phyloP scores from a whole-genome alignment of 108 stramenopile genomes.

The Nitzschia sp. region DNA sequence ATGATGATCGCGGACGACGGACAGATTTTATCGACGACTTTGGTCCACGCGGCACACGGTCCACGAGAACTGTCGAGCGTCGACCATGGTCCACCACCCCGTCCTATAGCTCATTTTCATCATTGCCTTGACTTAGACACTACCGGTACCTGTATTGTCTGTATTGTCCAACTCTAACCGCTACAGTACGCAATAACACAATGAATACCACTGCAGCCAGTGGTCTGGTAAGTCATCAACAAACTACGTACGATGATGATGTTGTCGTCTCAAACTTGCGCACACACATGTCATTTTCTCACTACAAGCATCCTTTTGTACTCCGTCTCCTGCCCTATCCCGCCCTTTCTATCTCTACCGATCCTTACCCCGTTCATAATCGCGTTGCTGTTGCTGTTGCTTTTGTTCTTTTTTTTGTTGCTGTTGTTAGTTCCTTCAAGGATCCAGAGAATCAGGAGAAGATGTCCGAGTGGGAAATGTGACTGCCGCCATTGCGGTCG shows the following conservation, averaged over 20 bases:
- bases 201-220: slow-evolving; percentile 32
- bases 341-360: not conserved
- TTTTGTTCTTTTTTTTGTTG: not conserved
- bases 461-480: slow-evolving; percentile 96
- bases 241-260: not conserved
- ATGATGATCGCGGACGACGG: no score
- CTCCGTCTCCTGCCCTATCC: not conserved
- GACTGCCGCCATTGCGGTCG: slow-evolving; percentile 97
- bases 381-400: not conserved
- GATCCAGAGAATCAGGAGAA: slow-evolving; percentile 85
- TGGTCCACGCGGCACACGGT: no score
- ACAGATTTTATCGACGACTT: no score
- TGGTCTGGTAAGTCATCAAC: slow-evolving; percentile 36
- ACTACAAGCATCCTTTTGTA: not conserved
- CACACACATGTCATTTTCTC: not conserved
- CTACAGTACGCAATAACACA: no score
- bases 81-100: no score
- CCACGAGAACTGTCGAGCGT: no score
- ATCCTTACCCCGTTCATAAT: no score
- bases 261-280: not conserved
- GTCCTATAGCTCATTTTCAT: no score
- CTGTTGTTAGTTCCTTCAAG: slow-evolving; percentile 71
- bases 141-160: no score
- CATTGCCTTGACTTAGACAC: no score
- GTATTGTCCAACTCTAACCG: no score